A percentile compares a stretch with the other conserved stretches of the same genome.
phyloP scores from a whole-genome alignment of 139 green algal genomes.

The Chlamydomonas sphaeroides region DNA sequence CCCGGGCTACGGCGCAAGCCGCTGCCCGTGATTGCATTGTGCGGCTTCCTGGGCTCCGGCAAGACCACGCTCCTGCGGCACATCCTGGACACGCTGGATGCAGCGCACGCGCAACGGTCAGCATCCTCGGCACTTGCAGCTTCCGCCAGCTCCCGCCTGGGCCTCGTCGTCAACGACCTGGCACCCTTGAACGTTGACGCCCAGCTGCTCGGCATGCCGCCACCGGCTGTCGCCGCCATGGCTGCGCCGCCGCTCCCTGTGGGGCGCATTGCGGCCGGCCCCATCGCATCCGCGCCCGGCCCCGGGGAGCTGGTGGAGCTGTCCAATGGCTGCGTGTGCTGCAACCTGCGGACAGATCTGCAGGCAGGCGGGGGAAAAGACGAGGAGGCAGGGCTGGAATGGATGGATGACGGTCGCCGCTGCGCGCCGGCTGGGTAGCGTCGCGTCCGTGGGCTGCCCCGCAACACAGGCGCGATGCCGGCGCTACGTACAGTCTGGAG shows the following conservation, averaged over 20 bases:
- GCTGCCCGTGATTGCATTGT: conserved; percentile 68
- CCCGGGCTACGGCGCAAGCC: too few species aligned
- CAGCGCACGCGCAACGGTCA: neutral
- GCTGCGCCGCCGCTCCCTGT: neutral
- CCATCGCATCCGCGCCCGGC: neutral
- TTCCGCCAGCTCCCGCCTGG: conserved; percentile 46
- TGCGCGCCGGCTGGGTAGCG: too few species aligned
- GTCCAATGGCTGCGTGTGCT: conserved; percentile 91
- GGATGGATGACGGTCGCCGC: too few species aligned
- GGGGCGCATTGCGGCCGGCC: neutral
- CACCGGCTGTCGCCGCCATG: neutral
- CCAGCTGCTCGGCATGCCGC: conserved; percentile 47
- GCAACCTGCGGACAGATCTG: conserved; percentile 81
- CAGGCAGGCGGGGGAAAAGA: too few species aligned
- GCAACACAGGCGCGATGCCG: too few species aligned
- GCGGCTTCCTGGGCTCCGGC: conserved; percentile 74
- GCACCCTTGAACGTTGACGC: conserved; percentile 87
- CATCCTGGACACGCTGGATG: conserved; percentile 53
- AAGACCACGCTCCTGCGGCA: conserved; percentile 83
- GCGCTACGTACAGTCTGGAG: too few species aligned
- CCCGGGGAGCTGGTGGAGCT: conserved; percentile 66
- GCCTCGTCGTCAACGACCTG: conserved; percentile 89
- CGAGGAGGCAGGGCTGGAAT: too few species aligned
- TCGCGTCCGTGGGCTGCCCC: too few species aligned
- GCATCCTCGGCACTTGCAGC: neutral